Percentiles rank a stretch among this genome's conserved stretches.
phyloP scores from a whole-genome alignment of 2,329 filamentous ascomycete genomes.

The Cercospora sesami region DNA sequence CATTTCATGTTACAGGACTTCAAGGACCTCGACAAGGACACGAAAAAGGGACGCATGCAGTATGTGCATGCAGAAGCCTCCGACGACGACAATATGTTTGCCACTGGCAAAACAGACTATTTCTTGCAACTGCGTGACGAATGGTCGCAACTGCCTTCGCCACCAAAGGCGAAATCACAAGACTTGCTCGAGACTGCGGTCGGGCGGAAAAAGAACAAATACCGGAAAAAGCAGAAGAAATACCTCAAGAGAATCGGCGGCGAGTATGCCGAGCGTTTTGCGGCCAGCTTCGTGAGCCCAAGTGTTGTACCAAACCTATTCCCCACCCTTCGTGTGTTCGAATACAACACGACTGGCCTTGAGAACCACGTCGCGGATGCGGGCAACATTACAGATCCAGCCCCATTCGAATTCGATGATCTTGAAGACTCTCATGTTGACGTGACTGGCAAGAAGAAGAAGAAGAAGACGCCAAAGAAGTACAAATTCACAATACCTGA shows the following conservation, averaged over 20 bases:
- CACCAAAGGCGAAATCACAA: conserved; percentile 35
- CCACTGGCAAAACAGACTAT: conserved; percentile 73
- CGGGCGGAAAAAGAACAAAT: conserved; percentile 43
- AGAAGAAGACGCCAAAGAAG: conserved; percentile 56
- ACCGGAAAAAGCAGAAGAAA: conserved; percentile 55
- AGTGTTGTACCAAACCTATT: conserved; percentile 93
- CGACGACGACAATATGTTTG: conserved; percentile 54
- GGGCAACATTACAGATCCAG: conserved; percentile 22
- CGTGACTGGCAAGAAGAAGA: conserved; percentile 50
- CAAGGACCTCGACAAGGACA: conserved; percentile 66
- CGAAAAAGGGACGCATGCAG: conserved; percentile 46
- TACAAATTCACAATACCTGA: conserved; percentile 59
- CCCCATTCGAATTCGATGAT: conserved; percentile 6
- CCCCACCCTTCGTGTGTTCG: conserved; percentile 74
- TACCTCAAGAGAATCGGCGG: conserved; percentile 72
- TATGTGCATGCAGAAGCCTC: conserved; percentile 15
- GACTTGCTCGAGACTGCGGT: conserved; percentile 30
- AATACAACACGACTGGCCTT: conserved; percentile 86
- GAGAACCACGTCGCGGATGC: conserved; percentile 43
- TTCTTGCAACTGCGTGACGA: conserved; percentile 71
- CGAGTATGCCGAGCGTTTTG: conserved; percentile 79
- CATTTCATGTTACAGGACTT: conserved; percentile 93
- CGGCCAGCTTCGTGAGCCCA: conserved; percentile 75
- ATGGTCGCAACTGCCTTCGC: conserved; percentile 75
- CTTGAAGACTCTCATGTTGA: conserved; percentile 36